A percentile compares a stretch with the other conserved stretches of the same genome.
phyloP scores from a whole-genome alignment of 495 filamentous ascomycete species.

The Talaromyces liani region DNA sequence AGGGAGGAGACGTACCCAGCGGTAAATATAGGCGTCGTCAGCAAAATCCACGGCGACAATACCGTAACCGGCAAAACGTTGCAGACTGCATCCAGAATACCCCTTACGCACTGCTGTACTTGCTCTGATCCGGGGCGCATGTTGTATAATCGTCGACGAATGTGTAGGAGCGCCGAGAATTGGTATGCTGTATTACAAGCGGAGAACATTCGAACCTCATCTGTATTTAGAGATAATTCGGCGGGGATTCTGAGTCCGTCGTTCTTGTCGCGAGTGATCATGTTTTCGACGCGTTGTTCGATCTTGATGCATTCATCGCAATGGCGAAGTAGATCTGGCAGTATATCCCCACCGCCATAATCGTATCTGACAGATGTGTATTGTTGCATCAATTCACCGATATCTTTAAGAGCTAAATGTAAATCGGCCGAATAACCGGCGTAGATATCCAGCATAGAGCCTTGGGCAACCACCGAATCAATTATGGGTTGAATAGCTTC shows the following conservation, averaged over 20 bases:
- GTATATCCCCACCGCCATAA: neutral
- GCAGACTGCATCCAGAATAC: conserved; percentile 12
- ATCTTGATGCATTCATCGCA: neutral
- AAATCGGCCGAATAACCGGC: conserved; percentile 15
- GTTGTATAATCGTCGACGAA: conserved; percentile 8
- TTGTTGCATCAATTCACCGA: conserved; percentile 5
- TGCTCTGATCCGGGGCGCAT: conserved; percentile 3
- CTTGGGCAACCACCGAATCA: neutral
- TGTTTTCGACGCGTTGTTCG: conserved; percentile 7
- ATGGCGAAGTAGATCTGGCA: neutral
- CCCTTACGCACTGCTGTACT: conserved; percentile 13
- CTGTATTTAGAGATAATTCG: neutral
- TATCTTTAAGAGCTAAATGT: conserved; percentile 10
- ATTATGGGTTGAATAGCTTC: neutral
- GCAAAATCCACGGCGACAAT: conserved; percentile 15
- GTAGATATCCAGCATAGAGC: conserved; percentile 11
- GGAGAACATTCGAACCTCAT: conserved; percentile 8
- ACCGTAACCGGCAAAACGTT: conserved; percentile 10
- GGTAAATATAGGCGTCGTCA: conserved; percentile 15
- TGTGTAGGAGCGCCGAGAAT: conserved; percentile 10
- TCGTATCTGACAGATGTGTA: neutral
- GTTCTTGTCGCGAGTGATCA: conserved; percentile 11
- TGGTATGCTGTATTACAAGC: conserved; percentile 15
- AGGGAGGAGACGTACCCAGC: conserved; percentile 9
- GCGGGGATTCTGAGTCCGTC: conserved; percentile 5